Conservation (phyloP, 1,139 yeast genomes). For the Candida dubliniensis region DNA sequence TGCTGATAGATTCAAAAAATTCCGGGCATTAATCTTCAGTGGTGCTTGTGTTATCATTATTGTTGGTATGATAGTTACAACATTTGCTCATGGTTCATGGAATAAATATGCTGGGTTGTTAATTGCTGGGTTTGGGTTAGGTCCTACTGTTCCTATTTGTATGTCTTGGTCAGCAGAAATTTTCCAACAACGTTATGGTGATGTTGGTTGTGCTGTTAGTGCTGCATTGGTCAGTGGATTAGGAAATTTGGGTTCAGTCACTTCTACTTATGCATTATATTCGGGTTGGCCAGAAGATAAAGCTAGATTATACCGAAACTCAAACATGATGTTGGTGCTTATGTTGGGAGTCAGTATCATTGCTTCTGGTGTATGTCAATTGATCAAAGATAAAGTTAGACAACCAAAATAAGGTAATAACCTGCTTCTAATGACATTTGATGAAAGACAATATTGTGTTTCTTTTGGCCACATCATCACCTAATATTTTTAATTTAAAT, state of each 20-base stretch:
- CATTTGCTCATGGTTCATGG: conserved; percentile 76
- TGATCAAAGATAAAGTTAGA: conserved; percentile 27
- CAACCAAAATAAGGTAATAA: conserved; percentile 9
- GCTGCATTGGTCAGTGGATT: conserved; percentile 83
- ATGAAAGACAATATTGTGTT: background rate
- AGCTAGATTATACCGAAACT: conserved; percentile 58
- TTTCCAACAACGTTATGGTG: conserved; percentile 71
- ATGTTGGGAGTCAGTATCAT: conserved; percentile 73
- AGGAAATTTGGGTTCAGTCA: conserved; percentile 83
- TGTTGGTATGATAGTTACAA: conserved; percentile 71
- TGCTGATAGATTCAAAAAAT: conserved; percentile 64
- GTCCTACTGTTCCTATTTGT: conserved; percentile 87
- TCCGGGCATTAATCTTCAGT: conserved; percentile 62
- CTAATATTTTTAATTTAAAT: too few species aligned
- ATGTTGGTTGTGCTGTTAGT: conserved; percentile 80
- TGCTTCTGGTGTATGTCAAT: conserved; percentile 38
- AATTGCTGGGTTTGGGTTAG: conserved; percentile 82
- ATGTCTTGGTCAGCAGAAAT: conserved; percentile 88
- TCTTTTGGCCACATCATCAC: too few species aligned
- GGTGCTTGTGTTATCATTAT: conserved; percentile 66
- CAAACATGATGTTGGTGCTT: conserved; percentile 82
- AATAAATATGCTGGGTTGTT: conserved; percentile 75
- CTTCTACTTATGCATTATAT: conserved; percentile 82
- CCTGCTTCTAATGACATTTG: background rate
- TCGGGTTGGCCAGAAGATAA: conserved; percentile 84